phyloP scores from a whole-genome alignment of 2,329 filamentous ascomycete species.

The Drechslera avenae region DNA sequence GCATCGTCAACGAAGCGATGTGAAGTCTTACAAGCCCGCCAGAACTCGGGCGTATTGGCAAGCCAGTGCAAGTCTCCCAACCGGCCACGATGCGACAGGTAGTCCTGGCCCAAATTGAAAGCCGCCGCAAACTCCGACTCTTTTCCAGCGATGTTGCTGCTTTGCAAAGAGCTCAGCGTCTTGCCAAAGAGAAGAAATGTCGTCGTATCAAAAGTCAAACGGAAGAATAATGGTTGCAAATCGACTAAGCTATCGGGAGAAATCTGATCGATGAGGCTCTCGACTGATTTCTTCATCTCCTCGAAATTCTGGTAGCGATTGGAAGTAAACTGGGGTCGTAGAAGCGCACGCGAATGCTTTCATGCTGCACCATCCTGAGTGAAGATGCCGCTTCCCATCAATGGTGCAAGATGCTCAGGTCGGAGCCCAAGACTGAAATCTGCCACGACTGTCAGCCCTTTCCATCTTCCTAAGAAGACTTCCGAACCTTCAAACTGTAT shows the following conservation, averaged over 20 bases:
- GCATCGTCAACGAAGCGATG: slow-evolving; percentile 16
- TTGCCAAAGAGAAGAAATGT: slow-evolving; percentile 46
- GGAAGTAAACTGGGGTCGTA: slow-evolving; percentile 44
- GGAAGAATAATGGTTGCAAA: slow-evolving; percentile 48
- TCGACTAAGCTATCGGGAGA: slow-evolving; percentile 32
- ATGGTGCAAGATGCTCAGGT: slow-evolving; percentile 6
- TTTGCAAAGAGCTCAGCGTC: slow-evolving; percentile 30
- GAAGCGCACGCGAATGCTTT: slow-evolving; percentile 37
- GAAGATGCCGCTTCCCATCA: slow-evolving; percentile 23
- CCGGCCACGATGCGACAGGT: slow-evolving; percentile 10
- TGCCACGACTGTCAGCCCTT: background rate
- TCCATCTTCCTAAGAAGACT: background rate
- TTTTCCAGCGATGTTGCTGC: slow-evolving; percentile 15
- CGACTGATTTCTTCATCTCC: slow-evolving; percentile 38
- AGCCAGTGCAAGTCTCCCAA: slow-evolving; percentile 41
- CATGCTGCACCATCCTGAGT: slow-evolving; percentile 31
- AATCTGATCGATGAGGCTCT: slow-evolving; percentile 13
- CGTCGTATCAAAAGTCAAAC: slow-evolving; percentile 46
- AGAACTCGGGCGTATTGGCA: slow-evolving; percentile 22
- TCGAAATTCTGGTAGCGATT: slow-evolving; percentile 37
- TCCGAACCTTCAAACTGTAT: slow-evolving; percentile 18
- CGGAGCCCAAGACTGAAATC: slow-evolving; percentile 17
- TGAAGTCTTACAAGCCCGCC: slow-evolving; percentile 20
- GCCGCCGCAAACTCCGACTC: slow-evolving; percentile 22
- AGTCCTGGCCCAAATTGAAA: slow-evolving; percentile 27